Evolutionary conservation across 1,284 basidiomycete species (phyloP), one percentile per base, ranked within the genome.

Genomic region (Ganoderma lucidum): DNA sequence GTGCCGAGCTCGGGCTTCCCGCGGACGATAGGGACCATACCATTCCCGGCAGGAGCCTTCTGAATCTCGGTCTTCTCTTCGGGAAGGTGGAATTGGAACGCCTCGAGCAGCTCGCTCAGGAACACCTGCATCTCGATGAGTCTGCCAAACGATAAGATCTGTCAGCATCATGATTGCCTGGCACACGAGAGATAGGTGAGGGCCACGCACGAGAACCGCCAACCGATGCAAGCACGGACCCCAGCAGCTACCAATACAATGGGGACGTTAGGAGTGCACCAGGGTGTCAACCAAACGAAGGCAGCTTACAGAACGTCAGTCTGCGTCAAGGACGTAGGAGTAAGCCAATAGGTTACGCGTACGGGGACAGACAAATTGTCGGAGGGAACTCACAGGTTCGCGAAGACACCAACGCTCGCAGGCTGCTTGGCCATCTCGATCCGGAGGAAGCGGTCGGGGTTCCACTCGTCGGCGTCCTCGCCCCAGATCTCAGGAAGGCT

Each of bases 391-490:
- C 71, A 89, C 88, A 89, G 75, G 76, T 87, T 87, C 10, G 81
- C 83, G 70, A 86, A 85, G 12, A 86, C 80, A 0, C 88, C 86
- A 4, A 87, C 76, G 12, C 74, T 73, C 0, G 82, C 78, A 9
- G 41, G 59, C 28, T 80, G 82, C 73, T 82, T 84, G n/a, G 78
- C 78, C n/a, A 75, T 73, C 12, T 75, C 74, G 37, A 78, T 62
- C 8, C 71, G 76, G 5, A 80, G 70, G 61, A 86, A 75, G 83
- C 88, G 89, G n/a, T 87, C 84, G 8, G 87, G 87, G 66, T 87
- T 83, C 77, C 83, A 90, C 28, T 75, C 71, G 63, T 87, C 77
- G 2, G 87, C 83, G 70, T 89, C 85, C 15, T 81, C 76, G 0
- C 87, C 87, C 80, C 85, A 89, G 1, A 88, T 73, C 1, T 78